Evolutionary conservation across 208 protist species (phyloP).

Genomic region (Trypanosoma rangeli): DNA sequence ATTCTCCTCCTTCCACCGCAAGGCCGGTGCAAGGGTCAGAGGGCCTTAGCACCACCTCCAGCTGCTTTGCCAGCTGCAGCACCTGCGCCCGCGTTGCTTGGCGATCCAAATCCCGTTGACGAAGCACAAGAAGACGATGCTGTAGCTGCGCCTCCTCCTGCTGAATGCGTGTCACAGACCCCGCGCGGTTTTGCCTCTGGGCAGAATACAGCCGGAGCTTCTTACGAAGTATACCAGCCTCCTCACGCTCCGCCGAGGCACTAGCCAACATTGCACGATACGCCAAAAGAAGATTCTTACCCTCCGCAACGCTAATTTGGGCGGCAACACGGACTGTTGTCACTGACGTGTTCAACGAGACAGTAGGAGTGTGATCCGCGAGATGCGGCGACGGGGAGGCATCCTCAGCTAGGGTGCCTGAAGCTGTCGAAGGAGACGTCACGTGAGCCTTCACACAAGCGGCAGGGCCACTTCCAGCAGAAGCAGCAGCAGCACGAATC

Average conservation of each 20-base stretch:
- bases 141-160: conserved; percentile 17
- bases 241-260: conserved; percentile 26
- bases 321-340: neutral
- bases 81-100: conserved; percentile 37
- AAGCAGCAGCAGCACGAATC: neutral
- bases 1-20: neutral
- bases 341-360: conserved; percentile 6
- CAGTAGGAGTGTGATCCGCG: neutral
- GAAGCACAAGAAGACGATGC: conserved; percentile 27
- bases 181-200: neutral
- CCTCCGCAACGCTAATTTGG: neutral
- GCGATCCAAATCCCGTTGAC: conserved; percentile 35
- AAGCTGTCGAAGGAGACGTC: neutral
- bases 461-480: neutral
- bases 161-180: neutral
- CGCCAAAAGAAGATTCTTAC: conserved; percentile 3
- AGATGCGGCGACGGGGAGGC: neutral
- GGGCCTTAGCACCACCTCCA: conserved; percentile 1
- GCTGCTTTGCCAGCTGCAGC: conserved; percentile 28
- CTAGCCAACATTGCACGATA: conserved; percentile 17
- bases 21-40: neutral
- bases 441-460: neutral
- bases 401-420: neutral
- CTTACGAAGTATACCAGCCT: conserved; percentile 22
- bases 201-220: conserved; percentile 24